These are phyloP conservation scores for Fusarium tupiense DNA, from an alignment of 2,329 filamentous ascomycete genomes.

Conservation along the genomic window DNA sequence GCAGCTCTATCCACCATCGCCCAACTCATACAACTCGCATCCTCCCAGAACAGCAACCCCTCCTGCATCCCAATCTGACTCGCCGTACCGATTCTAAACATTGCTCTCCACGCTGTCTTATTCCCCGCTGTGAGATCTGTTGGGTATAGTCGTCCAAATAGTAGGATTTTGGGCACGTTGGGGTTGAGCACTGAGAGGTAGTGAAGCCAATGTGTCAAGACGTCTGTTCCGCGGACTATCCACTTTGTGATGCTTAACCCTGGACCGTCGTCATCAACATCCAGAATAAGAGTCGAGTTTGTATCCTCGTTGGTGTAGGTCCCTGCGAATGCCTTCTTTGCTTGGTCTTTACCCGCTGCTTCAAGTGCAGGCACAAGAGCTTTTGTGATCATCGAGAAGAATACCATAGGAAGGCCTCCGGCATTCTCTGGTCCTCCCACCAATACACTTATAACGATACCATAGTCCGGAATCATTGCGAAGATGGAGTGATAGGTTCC, in stretches of 20 bases:
- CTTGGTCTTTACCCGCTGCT: slow-evolving; percentile 2
- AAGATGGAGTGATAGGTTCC: slow-evolving; percentile 6
- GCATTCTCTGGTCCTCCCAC: not conserved
- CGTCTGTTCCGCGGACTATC: slow-evolving; percentile 6
- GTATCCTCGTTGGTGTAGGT: not conserved
- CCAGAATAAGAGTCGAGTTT: not conserved
- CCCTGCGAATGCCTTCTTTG: not conserved
- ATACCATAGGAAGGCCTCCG: not conserved
- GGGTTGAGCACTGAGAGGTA: not conserved
- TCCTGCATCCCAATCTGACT: not conserved
- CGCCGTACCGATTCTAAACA: not conserved
- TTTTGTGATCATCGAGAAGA: slow-evolving; percentile 7
- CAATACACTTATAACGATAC: not conserved
- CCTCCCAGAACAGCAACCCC: not conserved
- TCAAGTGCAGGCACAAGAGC: not conserved
- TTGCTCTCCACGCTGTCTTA: not conserved
- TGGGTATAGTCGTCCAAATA: not conserved
- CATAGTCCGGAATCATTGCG: slow-evolving; percentile 11
- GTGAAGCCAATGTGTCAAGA: not conserved
- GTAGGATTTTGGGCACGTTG: not conserved
- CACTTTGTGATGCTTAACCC: not conserved
- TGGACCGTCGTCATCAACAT: not conserved
- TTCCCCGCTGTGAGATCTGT: not conserved
- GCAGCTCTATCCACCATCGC: not conserved
- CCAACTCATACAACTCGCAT: slow-evolving; percentile 9